Percentiles rank a stretch among this genome's conserved stretches.
phyloP scores from a whole-genome alignment of 2,329 filamentous ascomycete species.

The Thelonectria olida region DNA sequence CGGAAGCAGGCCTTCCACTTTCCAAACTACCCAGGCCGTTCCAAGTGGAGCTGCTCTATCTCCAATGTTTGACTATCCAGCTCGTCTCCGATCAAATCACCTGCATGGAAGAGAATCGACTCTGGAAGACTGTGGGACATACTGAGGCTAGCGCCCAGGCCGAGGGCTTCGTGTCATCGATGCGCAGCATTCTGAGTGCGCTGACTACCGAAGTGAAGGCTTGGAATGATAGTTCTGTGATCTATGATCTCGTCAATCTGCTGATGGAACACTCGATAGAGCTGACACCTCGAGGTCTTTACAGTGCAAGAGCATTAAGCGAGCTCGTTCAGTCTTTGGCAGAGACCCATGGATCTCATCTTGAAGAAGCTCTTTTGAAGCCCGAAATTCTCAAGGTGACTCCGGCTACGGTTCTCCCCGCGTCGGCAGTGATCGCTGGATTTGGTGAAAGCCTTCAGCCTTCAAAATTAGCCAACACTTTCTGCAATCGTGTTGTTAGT shows the following conservation, averaged over 20 bases:
- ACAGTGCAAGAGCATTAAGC: conserved; percentile 62
- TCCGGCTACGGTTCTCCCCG: conserved; percentile 57
- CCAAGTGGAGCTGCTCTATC: conserved; percentile 61
- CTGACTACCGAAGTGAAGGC: conserved; percentile 45
- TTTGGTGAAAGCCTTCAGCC: conserved; percentile 59
- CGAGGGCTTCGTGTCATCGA: conserved; percentile 54
- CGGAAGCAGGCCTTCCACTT: conserved; percentile 54
- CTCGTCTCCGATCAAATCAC: conserved; percentile 65
- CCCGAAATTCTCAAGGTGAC: conserved; percentile 58
- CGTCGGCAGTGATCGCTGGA: conserved; percentile 60
- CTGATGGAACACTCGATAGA: conserved; percentile 55
- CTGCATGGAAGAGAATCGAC: conserved; percentile 50
- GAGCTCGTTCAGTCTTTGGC: conserved; percentile 58
- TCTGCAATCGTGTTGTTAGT: conserved; percentile 69
- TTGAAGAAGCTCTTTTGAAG: conserved; percentile 59
- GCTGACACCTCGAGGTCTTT: conserved; percentile 56
- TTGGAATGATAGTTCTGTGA: conserved; percentile 53
- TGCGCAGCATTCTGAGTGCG: conserved; percentile 48
- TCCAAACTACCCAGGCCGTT: conserved; percentile 50
- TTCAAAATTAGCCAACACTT: conserved; percentile 59
- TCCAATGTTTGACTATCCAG: conserved; percentile 60
- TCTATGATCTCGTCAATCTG: conserved; percentile 54
- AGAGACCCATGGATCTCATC: conserved; percentile 55
- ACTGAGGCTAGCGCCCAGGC: conserved; percentile 49
- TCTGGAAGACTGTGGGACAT: conserved; percentile 56